phyloP scores from a whole-genome alignment of 176 grass and related monocot species.

The Avena sativa region DNA sequence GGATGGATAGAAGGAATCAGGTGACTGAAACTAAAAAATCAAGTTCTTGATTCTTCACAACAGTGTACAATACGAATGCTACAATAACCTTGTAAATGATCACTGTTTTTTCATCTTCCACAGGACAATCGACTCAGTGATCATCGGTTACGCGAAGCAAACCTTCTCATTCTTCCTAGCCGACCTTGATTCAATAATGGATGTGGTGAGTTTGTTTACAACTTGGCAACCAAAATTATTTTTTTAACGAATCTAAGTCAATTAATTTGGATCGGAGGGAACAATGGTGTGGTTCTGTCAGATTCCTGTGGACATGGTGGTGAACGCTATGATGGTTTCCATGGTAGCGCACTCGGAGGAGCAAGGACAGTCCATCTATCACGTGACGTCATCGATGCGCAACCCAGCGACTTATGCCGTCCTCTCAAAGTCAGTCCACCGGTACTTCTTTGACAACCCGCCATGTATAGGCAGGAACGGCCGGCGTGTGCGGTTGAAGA shows the following conservation, averaged over 20 bases:
- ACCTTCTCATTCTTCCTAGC: constrained; percentile 35
- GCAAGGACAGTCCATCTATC: neutral
- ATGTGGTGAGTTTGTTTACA: neutral
- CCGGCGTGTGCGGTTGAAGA: neutral
- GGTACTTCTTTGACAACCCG: neutral
- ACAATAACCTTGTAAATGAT: too few relatives aligned
- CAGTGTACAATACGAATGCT: neutral
- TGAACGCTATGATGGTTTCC: neutral
- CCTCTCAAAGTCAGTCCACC: neutral
- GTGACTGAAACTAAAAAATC: too few relatives aligned
- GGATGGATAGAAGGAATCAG: too few relatives aligned
- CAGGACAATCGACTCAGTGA: constrained; percentile 59
- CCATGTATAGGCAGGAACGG: neutral
- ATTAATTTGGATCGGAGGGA: neutral
- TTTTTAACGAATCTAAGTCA: neutral
- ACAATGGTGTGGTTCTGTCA: neutral
- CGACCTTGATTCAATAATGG: neutral
- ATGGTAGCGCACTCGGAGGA: neutral
- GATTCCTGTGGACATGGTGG: neutral
- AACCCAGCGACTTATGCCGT: neutral
- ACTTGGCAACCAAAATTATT: neutral
- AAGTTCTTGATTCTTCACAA: neutral
- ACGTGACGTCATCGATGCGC: neutral
- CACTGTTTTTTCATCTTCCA: neutral
- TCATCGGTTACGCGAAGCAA: constrained; percentile 58